These are phyloP conservation scores for Aspergillus arachidicola DNA, from an alignment of 2,329 filamentous ascomycete species.

Conservation along the genomic window DNA sequence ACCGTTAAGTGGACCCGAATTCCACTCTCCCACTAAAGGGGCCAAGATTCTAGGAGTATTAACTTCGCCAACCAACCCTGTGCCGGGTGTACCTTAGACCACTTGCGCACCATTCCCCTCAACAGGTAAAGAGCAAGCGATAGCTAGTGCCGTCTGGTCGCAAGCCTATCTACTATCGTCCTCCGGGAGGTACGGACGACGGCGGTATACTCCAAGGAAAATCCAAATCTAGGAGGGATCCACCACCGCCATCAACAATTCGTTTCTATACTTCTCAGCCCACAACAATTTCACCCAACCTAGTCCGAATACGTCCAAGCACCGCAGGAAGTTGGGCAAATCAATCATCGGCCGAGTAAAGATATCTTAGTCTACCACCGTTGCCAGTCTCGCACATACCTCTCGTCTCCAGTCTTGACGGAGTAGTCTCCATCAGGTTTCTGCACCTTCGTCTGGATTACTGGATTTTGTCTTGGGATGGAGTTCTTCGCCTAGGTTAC, in stretches of 20 bases:
- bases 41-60: conserved; percentile 3
- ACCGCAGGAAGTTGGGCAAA: background rate
- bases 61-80: background rate
- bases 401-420: background rate
- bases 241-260: background rate
- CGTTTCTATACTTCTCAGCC: background rate
- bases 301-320: background rate
- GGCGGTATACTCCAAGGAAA: background rate
- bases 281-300: background rate
- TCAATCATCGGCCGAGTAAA: background rate
- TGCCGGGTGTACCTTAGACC: background rate
- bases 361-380: background rate
- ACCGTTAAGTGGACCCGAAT: conserved; percentile 8
- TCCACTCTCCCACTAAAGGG: background rate
- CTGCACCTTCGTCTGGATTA: conserved; percentile 7
- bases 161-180: background rate
- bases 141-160: background rate
- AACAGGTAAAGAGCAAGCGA: background rate
- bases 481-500: background rate
- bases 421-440: background rate
- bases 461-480: conserved; percentile 1
- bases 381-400: background rate
- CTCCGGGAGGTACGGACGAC: background rate
- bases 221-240: background rate
- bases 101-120: background rate